Percentiles rank a stretch among this genome's conserved stretches.
These are phyloP conservation scores for Boletus semigastroideus DNA, from an alignment of 1,284 basidiomycete genomes.

Conservation along the genomic window DNA sequence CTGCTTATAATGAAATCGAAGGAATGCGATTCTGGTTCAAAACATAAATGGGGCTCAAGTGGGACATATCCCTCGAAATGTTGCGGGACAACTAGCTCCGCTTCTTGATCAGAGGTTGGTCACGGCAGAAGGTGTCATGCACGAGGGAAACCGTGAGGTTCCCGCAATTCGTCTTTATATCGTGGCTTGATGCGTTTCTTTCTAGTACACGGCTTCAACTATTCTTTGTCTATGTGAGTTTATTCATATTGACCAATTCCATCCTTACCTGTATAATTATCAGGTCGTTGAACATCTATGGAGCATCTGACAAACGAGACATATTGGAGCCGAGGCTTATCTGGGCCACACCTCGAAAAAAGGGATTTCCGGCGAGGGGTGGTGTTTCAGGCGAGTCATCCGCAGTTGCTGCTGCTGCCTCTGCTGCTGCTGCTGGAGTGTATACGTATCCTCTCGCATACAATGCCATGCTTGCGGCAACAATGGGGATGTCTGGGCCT, in stretches of 20 bases:
- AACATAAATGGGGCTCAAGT: conserved; percentile 76
- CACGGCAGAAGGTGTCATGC: conserved; percentile 74
- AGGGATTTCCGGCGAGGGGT: conserved; percentile 46
- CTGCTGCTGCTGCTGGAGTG: neutral
- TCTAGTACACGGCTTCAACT: conserved; percentile 47
- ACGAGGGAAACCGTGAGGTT: conserved; percentile 68
- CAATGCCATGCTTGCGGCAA: conserved; percentile 15
- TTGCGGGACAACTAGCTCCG: conserved; percentile 63
- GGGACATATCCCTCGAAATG: conserved; percentile 71
- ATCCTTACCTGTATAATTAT: conserved; percentile 2
- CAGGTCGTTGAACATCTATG: conserved; percentile 74
- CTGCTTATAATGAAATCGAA: conserved; percentile 23
- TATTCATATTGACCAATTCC: neutral
- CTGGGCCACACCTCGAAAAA: conserved; percentile 73
- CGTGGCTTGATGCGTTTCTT: conserved; percentile 7
- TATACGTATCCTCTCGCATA: neutral
- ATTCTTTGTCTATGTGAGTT: conserved; percentile 60
- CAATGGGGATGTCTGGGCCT: conserved; percentile 22
- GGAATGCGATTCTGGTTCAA: conserved; percentile 77
- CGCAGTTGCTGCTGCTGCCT: neutral
- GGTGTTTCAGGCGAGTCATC: conserved; percentile 21
- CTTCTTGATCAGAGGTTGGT: conserved; percentile 65
- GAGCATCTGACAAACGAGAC: conserved; percentile 53
- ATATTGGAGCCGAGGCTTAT: conserved; percentile 64
- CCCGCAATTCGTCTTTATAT: neutral